These are phyloP conservation scores for Logfia minima DNA, from an alignment of 129 eudicot species.

Conservation along the genomic window DNA sequence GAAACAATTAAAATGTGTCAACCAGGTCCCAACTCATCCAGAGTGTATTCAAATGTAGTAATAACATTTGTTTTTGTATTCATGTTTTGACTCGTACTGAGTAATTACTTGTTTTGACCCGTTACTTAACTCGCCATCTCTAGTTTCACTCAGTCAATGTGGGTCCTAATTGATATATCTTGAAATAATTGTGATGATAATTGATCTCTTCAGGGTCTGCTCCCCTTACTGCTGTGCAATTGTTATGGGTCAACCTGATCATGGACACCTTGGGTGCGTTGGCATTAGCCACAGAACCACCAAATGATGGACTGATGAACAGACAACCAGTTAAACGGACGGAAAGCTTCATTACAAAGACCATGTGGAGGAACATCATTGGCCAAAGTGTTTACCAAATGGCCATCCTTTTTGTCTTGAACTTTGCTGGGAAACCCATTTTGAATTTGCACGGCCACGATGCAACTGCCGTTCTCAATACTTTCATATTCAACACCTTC, in stretches of 20 bases:
- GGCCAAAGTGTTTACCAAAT: conserved; percentile 24
- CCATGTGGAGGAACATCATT: conserved; percentile 25
- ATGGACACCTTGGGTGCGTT: conserved; percentile 25
- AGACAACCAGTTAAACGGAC: conserved; percentile 15
- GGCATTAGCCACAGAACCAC: conserved; percentile 22
- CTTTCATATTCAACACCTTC: conserved; percentile 25
- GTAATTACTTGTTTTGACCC: neutral
- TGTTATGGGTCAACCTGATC: conserved; percentile 23
- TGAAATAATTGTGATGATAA: neutral
- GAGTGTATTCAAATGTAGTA: neutral
- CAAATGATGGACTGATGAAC: conserved; percentile 13
- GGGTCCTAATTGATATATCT: neutral
- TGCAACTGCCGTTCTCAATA: conserved; percentile 17
- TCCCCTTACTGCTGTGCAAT: conserved; percentile 18
- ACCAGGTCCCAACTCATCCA: neutral
- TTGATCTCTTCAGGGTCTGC: conserved; percentile 10
- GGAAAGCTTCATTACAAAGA: conserved; percentile 5
- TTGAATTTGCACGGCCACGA: conserved; percentile 1
- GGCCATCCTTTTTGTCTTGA: conserved; percentile 19
- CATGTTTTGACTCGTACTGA: neutral
- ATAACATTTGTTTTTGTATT: neutral
- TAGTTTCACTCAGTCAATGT: too few relatives aligned
- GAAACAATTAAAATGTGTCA: too few relatives aligned
- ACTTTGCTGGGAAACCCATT: conserved; percentile 15
- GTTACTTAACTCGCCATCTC: neutral